These are phyloP conservation scores for Botrytis cinerea DNA, from an alignment of 2,329 filamentous ascomycete species.

Conservation along the genomic window DNA sequence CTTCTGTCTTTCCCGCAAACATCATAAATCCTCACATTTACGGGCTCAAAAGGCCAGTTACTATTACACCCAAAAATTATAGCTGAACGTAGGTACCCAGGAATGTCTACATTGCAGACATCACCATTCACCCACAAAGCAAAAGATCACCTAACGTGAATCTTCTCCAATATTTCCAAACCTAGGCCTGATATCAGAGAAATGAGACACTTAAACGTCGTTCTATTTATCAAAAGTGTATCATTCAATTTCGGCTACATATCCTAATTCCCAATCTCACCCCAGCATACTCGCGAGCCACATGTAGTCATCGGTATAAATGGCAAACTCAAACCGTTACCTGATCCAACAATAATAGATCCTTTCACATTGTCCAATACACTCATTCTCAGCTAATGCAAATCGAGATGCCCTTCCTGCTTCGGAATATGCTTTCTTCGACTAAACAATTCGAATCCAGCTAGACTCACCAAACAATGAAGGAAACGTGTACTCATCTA, in stretches of 20 bases:
- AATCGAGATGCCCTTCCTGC: neutral
- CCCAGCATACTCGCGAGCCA: neutral
- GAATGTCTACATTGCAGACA: too few relatives aligned
- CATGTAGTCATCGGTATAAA: neutral
- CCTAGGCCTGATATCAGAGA: neutral
- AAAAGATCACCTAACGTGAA: neutral
- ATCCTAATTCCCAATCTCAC: neutral
- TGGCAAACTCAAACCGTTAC: neutral
- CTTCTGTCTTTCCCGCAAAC: neutral
- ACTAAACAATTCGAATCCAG: rapidly evolving
- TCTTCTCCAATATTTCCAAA: neutral
- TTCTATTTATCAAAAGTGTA: neutral
- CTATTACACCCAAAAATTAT: rapidly evolving
- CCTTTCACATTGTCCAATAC: neutral
- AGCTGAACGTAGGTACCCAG: neutral
- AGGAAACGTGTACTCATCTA: neutral
- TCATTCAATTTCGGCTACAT: neutral
- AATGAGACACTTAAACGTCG: neutral
- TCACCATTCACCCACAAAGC: too few relatives aligned
- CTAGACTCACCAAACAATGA: neutral
- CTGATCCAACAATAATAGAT: neutral
- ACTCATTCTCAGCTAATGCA: rapidly evolving
- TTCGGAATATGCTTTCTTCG: neutral
- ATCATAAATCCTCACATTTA: neutral
- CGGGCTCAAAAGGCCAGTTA: rapidly evolving